Conservation (phyloP, 768 basidiomycete genomes). For the Lactarius trivialis region DNA sequence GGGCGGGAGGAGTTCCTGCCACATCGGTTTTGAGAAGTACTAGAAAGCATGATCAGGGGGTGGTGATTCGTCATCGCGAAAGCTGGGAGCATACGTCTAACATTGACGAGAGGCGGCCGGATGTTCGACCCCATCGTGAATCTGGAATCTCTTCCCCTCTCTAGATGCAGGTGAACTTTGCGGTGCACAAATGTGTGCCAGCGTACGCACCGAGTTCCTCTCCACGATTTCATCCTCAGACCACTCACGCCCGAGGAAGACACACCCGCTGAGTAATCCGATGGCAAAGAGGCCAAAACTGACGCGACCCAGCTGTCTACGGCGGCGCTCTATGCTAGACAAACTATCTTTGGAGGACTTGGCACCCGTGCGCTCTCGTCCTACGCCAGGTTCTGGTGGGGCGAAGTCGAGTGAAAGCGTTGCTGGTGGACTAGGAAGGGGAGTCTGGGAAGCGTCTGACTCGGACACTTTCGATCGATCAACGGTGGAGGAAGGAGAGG, state of each 20-base stretch:
- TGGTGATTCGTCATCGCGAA: not conserved
- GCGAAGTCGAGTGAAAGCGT: conserved; percentile 50
- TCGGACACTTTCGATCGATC: not conserved
- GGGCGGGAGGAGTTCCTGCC: conserved; percentile 87
- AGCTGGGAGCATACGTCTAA: conserved; percentile 52
- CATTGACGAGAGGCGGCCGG: conserved; percentile 51
- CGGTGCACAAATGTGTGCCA: not conserved
- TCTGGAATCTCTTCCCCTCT: conserved; percentile 52
- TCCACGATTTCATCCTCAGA: conserved; percentile 59
- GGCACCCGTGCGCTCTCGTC: conserved; percentile 61
- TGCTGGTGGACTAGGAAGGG: conserved; percentile 34
- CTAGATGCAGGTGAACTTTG: conserved; percentile 30
- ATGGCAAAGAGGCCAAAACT: conserved; percentile 48
- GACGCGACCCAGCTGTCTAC: conserved; percentile 50
- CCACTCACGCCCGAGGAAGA: conserved; percentile 77
- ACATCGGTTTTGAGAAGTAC: conserved; percentile 92
- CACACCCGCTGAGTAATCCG: conserved; percentile 49
- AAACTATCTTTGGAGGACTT: conserved; percentile 71
- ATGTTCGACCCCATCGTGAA: conserved; percentile 59
- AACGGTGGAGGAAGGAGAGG: conserved; percentile 1
- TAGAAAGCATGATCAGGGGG: conserved; percentile 28
- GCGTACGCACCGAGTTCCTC: conserved; percentile 51
- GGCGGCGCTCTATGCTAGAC: conserved; percentile 68
- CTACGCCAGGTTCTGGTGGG: conserved; percentile 34
- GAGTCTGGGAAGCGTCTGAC: not conserved